Base-by-base conservation (phyloP, 805 yeast species). In the Candida qinlingensis region DNA sequence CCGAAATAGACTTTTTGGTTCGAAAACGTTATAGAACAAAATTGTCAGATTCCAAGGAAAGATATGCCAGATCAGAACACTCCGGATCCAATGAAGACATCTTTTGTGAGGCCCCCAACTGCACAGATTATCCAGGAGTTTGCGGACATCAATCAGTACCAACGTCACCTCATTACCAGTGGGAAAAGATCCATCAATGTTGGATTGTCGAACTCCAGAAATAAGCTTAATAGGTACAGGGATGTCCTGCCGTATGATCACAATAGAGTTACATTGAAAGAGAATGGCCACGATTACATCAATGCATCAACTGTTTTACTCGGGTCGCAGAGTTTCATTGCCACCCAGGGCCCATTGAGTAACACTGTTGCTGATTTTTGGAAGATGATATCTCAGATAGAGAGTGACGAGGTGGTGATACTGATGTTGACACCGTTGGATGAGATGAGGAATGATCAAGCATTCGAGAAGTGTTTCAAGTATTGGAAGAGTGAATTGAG, bases 321-420 rank as follows among this genome's bases (percentile, higher is more conserved):
- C 10, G 37, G 34, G n/a, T 71, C 39, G 55, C 42, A 45, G 31
- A 13, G 62, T 28, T 85, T 82, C 60, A 82, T 86, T 33, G 87
- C 89, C 0, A 72, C 85, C 2, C 95, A 86, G 59, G 95, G 92
- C 2, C 99, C 99, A 1, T 69, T 85, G n/a, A 67, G 64, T 11
- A 68, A 71, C 34, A 91, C 98, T 0, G 74, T 79, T 53, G 80
- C 80, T 4, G 96, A 94, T 63, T 92, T 94, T 61, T 94, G 97
- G 97, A 87, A 83, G 53, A 85, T 90, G 79, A 76, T 87, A 10
- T 73, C 79, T 44, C 79, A 83, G 55, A 75, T 81, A 4, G 75
- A 80, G 5, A 65, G 82, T 19, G 66, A 86, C 8, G 74, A 84
- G 25, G 68, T 87, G 12, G 77, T 79, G 1, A 69, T 86, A 9